A percentile compares a stretch with the other conserved stretches of the same genome.
phyloP scores from a whole-genome alignment of 2,329 filamentous ascomycete genomes.

The Venturia effusa region DNA sequence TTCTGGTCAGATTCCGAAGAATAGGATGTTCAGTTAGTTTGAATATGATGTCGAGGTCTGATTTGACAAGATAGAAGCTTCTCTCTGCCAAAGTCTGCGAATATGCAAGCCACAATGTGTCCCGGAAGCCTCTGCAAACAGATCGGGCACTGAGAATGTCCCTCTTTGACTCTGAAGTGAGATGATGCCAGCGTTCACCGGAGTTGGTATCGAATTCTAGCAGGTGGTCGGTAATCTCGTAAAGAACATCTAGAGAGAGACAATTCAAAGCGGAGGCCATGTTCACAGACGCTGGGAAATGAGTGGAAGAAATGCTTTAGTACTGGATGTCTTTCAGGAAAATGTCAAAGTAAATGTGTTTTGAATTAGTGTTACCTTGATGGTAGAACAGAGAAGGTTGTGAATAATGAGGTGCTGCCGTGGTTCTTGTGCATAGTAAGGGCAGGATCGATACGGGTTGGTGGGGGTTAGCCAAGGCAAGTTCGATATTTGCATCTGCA shows the following conservation, averaged over 20 bases:
- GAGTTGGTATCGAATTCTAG: not conserved
- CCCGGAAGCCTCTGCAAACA: constrained; percentile 7
- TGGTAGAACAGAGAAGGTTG: not conserved
- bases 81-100: not conserved
- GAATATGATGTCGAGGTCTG: constrained; percentile 3
- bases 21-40: not conserved
- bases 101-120: constrained; percentile 5
- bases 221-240: not conserved
- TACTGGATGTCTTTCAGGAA: not conserved
- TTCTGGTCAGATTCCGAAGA: not conserved
- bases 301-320: not conserved
- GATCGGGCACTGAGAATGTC: not conserved
- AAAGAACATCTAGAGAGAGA: constrained; percentile 2
- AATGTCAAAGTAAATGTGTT: not conserved
- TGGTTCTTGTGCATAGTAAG: not conserved
- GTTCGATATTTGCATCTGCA: not conserved
- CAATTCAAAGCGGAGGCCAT: not conserved
- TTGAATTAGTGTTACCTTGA: not conserved
- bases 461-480: not conserved
- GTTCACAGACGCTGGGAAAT: not conserved
- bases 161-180: not conserved
- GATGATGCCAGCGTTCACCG: constrained; percentile 5
- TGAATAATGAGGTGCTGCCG: not conserved
- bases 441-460: not conserved
- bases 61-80: not conserved